Percentiles rank a stretch among this genome's conserved stretches.
phyloP scores from a whole-genome alignment of 257 asterid genomes.

The Solanum sejunctum region DNA sequence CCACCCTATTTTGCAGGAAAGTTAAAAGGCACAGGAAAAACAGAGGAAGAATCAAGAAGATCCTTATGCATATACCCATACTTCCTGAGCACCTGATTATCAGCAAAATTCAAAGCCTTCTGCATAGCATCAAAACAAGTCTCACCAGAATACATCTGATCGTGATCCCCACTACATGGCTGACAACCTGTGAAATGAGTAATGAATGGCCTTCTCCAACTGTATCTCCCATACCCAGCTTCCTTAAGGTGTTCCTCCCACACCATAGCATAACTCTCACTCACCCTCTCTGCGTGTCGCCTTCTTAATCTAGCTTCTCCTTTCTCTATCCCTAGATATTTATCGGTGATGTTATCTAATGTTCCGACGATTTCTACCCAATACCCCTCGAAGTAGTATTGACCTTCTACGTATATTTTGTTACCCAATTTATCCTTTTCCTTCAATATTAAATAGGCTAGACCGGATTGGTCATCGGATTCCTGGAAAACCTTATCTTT shows the following conservation, averaged over 20 bases:
- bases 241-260: slow-evolving; percentile 73
- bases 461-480: slow-evolving; percentile 81
- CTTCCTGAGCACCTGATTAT: slow-evolving; percentile 79
- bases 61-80: slow-evolving; percentile 67
- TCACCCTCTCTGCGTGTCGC: slow-evolving; percentile 71
- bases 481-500: slow-evolving; percentile 63
- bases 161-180: slow-evolving; percentile 89
- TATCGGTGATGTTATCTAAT: slow-evolving; percentile 36
- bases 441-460: slow-evolving; percentile 46
- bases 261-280: slow-evolving; percentile 35
- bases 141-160: slow-evolving; percentile 73
- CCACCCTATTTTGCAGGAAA: slow-evolving; percentile 35
- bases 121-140: slow-evolving; percentile 73
- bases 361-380: slow-evolving; percentile 78
- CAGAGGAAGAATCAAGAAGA: slow-evolving; percentile 52
- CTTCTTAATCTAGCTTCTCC: slow-evolving; percentile 32
- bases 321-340: slow-evolving; percentile 39
- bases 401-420: slow-evolving; percentile 56
- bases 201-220: slow-evolving; percentile 85
- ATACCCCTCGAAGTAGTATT: slow-evolving; percentile 76
- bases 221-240: slow-evolving; percentile 56
- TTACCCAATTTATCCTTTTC: slow-evolving; percentile 66
- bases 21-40: slow-evolving; percentile 58
- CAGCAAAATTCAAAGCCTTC: slow-evolving; percentile 69
- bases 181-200: slow-evolving; percentile 98